Percentiles rank a stretch among this genome's conserved stretches.
phyloP scores from a whole-genome alignment of 129 eudicot genomes.

The Heracleum sosnowskyi region DNA sequence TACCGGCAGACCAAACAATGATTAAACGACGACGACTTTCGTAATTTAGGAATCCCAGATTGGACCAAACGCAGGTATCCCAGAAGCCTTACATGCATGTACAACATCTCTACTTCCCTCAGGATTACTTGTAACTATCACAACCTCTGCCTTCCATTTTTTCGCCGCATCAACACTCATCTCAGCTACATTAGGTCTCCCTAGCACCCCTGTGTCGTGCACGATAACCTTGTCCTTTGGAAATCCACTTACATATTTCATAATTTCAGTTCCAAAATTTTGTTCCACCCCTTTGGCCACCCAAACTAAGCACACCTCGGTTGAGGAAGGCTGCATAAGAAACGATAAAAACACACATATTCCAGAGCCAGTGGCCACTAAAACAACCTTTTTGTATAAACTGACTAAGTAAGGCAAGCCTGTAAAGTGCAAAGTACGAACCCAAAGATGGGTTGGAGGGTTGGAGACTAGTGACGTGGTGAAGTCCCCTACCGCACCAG shows the following conservation, averaged over 20 bases:
- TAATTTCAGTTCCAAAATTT: slow-evolving; percentile 4
- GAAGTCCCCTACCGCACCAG: slow-evolving; percentile 8
- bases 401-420: slow-evolving; percentile 4
- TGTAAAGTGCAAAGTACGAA: neutral
- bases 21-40: no score
- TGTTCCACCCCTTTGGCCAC: slow-evolving; percentile 9
- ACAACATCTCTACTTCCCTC: slow-evolving; percentile 6
- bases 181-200: slow-evolving; percentile 7
- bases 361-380: slow-evolving; percentile 6
- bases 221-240: neutral
- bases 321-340: neutral
- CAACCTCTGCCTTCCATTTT: slow-evolving; percentile 5
- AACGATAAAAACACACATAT: slow-evolving; percentile 8
- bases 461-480: slow-evolving; percentile 7
- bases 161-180: neutral
- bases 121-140: slow-evolving; percentile 12
- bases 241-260: neutral
- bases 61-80: slow-evolving; percentile 9
- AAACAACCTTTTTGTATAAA: neutral
- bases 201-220: slow-evolving; percentile 9
- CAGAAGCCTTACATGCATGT: slow-evolving; percentile 9
- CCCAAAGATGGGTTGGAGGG: slow-evolving; percentile 9
- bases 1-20: no score
- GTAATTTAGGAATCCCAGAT: slow-evolving; percentile 5
- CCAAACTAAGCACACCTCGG: slow-evolving; percentile 1